Base-by-base conservation (phyloP, 345 rosid genomes). In the Populus nigra region DNA sequence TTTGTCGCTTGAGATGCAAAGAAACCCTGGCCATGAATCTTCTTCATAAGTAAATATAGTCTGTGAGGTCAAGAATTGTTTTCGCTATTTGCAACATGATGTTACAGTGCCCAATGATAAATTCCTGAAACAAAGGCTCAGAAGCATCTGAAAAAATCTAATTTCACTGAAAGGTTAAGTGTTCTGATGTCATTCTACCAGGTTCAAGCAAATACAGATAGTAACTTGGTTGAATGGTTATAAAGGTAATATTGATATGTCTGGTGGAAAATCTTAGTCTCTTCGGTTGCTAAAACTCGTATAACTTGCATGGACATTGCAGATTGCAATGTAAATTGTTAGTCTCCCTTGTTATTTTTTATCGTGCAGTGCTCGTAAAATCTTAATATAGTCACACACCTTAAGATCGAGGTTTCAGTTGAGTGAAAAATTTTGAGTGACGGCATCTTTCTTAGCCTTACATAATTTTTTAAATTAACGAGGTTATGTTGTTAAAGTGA, bases 1-100 rank as follows among this genome's bases (percentile, higher is more conserved):
- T 36, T 5, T n/a, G 25, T 36, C 27, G 1, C 25, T 33, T 8
- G 35, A 71, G 53, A 35, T 39, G 8, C 11, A 57, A 39, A 16
- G 41, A 35, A 84, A 68, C 33, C 47, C 25, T 50, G 6, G 36
- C 35, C 16, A 45, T 76, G 27, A 43, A 69, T 31, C 72, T 67
- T 15, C 5, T 69, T 16, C 17, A 53, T 12, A n/a, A 29, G 59
- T 53, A 78, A 29, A 38, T 47, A n/a, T 59, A 6, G n/a, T 38
- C 7, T 33, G 25, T 31, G 7, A 9, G 25, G 41, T n/a, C 15
- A 15, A 31, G 15, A 15, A 38, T 5, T 59, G 31, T 10, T n/a
- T 23, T 41, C 43, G 12, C 7, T 10, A 23, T 35, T 27, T 27
- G 50, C 35, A 53, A 22, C 12, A 29, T 43, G 11, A 67, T 41